A percentile compares a stretch with the other conserved stretches of the same genome.
phyloP scores from a whole-genome alignment of 129 eudicot species.

The Saussurea involucrata region DNA sequence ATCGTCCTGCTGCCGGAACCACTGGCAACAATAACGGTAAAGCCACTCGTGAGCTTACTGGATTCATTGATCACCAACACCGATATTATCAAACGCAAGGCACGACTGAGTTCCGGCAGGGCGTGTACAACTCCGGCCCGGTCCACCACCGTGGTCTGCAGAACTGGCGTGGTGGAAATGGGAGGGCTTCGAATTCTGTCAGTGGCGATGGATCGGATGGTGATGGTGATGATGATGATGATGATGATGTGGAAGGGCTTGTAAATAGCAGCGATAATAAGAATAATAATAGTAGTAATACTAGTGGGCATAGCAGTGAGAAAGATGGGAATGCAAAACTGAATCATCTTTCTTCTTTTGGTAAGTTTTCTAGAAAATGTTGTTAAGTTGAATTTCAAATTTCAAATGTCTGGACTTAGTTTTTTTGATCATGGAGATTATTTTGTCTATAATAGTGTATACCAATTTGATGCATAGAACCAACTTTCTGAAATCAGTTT shows the following conservation, averaged over 20 bases:
- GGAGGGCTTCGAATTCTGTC: slow-evolving; percentile 27
- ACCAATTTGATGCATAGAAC: neutral
- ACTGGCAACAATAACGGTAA: slow-evolving; percentile 29
- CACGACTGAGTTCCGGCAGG: slow-evolving; percentile 41
- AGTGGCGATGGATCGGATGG: slow-evolving; percentile 58
- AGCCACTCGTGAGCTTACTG: slow-evolving; percentile 62
- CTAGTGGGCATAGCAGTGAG: slow-evolving; percentile 34
- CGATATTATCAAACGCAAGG: slow-evolving; percentile 32
- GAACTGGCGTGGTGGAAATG: slow-evolving; percentile 46
- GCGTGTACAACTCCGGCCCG: slow-evolving; percentile 25
- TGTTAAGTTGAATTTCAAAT: neutral
- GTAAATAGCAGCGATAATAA: slow-evolving; percentile 24
- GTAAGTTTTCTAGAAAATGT: slow-evolving; percentile 17
- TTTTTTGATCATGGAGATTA: neutral
- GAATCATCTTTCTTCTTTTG: slow-evolving; percentile 41
- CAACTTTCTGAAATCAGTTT: neutral
- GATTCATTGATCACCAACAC: slow-evolving; percentile 27
- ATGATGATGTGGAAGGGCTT: slow-evolving; percentile 38
- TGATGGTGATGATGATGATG: slow-evolving; percentile 35
- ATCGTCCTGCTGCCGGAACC: slow-evolving; percentile 14
- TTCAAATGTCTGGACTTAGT: neutral
- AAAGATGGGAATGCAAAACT: slow-evolving; percentile 29
- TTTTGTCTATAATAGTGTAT: neutral
- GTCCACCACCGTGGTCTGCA: slow-evolving; percentile 18
- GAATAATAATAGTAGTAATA: slow-evolving; percentile 24